Percentiles rank a stretch among this genome's conserved stretches.
Evolutionary conservation across 176 grass and related monocot species (phyloP).

Genomic region (maize (Zea mays)): DNA sequence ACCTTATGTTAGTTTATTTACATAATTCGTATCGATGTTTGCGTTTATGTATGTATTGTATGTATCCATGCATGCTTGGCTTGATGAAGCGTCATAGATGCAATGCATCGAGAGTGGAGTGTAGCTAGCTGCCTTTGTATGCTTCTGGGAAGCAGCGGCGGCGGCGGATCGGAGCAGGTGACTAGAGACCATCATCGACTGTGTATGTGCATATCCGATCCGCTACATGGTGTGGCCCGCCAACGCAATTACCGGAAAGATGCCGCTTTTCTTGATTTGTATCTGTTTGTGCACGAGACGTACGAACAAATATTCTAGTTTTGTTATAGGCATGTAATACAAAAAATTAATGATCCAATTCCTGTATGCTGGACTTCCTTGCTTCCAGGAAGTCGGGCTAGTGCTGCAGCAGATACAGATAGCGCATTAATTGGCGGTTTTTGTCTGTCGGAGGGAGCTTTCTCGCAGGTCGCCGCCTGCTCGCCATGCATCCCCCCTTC

Average conservation of each 20-base stretch:
- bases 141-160: slow-evolving; percentile 24
- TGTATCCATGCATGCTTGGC: not conserved
- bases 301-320: too few species aligned
- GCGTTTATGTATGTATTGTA: too few species aligned
- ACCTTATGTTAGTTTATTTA: too few species aligned
- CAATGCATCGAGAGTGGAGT: not conserved
- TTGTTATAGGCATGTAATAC: too few species aligned
- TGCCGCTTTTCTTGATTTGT: not conserved
- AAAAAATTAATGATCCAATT: not conserved
- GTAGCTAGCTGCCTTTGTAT: not conserved
- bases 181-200: not conserved
- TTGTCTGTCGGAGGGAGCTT: not conserved
- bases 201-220: not conserved
- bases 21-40: too few species aligned
- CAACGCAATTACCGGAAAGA: not conserved
- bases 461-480: slow-evolving; percentile 15
- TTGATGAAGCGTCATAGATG: not conserved
- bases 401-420: not conserved
- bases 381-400: not conserved
- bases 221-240: not conserved
- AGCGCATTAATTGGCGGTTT: not conserved
- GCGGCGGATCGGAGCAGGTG: slow-evolving; percentile 13
- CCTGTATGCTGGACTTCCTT: not conserved
- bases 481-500: not conserved
- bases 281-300: not conserved